Conservation (phyloP, 1,139 yeast species). For the Debaryomyces subglobosus region DNA sequence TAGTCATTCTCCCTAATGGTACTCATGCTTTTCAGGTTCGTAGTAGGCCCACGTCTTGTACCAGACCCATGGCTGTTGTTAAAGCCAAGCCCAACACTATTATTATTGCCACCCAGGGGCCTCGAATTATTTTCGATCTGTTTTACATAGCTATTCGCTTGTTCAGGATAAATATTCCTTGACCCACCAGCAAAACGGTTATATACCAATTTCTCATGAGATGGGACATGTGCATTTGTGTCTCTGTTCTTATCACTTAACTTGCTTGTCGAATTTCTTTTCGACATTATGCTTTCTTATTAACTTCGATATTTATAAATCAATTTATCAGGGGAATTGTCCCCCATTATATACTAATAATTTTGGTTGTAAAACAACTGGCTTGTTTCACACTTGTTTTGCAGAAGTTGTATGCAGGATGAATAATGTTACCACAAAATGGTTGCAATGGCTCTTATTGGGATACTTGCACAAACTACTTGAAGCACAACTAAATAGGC, state of each 20-base stretch:
- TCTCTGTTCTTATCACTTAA: not conserved
- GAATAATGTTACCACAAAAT: slow-evolving; percentile 10
- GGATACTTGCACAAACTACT: not conserved
- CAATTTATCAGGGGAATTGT: not conserved
- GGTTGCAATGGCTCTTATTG: slow-evolving; percentile 11
- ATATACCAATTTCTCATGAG: slow-evolving; percentile 4
- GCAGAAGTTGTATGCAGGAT: slow-evolving; percentile 7
- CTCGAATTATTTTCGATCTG: not conserved
- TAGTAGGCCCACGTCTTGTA: not conserved
- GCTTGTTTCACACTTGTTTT: slow-evolving; percentile 13
- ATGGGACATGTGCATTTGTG: not conserved
- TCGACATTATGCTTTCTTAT: not conserved
- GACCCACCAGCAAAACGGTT: slow-evolving; percentile 9
- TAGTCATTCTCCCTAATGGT: slow-evolving; percentile 57
- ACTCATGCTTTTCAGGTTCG: not conserved
- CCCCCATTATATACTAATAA: not conserved
- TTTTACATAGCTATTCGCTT: not conserved
- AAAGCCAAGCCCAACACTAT: not conserved
- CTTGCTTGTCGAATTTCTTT: not conserved
- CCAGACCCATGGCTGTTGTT: not conserved
- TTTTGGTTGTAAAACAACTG: not conserved
- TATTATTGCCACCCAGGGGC: not conserved
- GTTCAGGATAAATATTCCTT: slow-evolving; percentile 7
- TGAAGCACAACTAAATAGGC: not conserved
- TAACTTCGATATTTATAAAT: not conserved